Evolutionary conservation across 345 rosid genomes (phyloP).

Genomic region (Eucalyptus erythrocorys): DNA sequence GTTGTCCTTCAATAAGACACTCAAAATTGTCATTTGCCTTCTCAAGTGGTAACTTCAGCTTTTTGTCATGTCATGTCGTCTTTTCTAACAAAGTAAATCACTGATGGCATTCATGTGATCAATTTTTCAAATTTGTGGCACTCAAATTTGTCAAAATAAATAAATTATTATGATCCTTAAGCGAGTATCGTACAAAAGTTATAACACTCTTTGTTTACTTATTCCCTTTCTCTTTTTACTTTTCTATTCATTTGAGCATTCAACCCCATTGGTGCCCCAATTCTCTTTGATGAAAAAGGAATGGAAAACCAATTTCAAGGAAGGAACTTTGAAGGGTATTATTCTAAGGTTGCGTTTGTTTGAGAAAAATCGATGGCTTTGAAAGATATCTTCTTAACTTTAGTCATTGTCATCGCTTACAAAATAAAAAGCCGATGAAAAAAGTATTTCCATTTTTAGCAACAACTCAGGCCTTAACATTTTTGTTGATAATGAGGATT

Average conservation of each 20-base stretch:
- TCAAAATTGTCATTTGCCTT: not conserved
- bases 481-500: not conserved
- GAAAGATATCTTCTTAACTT: not conserved
- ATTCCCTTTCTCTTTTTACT: not conserved
- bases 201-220: not conserved
- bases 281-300: not conserved
- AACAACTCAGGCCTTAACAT: not conserved
- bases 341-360: not conserved
- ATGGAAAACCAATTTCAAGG: not conserved
- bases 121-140: too few relatives aligned
- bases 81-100: accelerated
- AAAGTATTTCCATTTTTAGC: not conserved
- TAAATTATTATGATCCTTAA: too few relatives aligned
- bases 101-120: accelerated
- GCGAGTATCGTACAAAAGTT: accelerated
- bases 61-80: accelerated
- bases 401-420: not conserved
- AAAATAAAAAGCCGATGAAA: not conserved
- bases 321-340: not conserved
- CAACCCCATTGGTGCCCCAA: not conserved
- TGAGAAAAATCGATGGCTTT: not conserved
- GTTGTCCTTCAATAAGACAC: not conserved
- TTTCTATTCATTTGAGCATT: not conserved
- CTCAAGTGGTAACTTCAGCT: not conserved
- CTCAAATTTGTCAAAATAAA: too few relatives aligned